These are phyloP conservation scores for Ploettnerulaceae sp. DNA, from an alignment of 2,329 filamentous ascomycete genomes.

Conservation along the genomic window DNA sequence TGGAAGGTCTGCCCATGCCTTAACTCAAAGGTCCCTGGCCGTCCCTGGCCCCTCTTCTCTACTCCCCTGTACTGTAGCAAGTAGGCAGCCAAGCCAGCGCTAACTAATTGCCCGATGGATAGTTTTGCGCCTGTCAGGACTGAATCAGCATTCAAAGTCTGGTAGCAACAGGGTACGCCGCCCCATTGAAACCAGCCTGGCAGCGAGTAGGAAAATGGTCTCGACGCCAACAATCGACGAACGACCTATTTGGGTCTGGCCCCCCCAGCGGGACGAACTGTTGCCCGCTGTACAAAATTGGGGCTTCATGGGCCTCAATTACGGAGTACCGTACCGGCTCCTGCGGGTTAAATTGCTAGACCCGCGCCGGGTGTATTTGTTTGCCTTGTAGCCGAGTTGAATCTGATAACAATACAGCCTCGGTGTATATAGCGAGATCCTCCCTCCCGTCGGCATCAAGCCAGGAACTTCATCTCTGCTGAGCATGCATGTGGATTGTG, in stretches of 20 bases:
- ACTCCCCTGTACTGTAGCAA: background rate
- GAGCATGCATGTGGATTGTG: no score
- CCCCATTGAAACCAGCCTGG: background rate
- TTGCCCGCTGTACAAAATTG: slow-evolving; percentile 1
- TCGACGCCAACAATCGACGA: slow-evolving; percentile 16
- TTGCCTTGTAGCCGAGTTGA: background rate
- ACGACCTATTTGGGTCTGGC: slow-evolving; percentile 17
- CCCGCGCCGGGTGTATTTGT: background rate
- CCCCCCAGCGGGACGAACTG: slow-evolving; percentile 15
- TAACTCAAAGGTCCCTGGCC: background rate
- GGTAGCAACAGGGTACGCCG: slow-evolving; percentile 10
- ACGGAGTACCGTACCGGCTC: no score
- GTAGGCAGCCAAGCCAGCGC: slow-evolving; percentile 1
- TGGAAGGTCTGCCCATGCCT: background rate
- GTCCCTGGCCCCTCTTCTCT: background rate
- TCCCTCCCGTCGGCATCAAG: no score
- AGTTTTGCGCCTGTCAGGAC: slow-evolving; percentile 23
- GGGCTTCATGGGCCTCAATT: slow-evolving; percentile 1
- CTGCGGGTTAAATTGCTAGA: slow-evolving; percentile 8
- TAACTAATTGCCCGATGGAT: slow-evolving; percentile 16
- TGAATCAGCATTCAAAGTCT: slow-evolving; percentile 24
- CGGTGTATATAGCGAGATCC: no score
- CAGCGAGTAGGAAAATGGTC: slow-evolving; percentile 15
- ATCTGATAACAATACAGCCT: background rate
- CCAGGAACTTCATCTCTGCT: no score